A percentile compares a stretch with the other conserved stretches of the same genome.
phyloP scores from a whole-genome alignment of 148 eudicot genomes.

The Vaccinium darrowii region DNA sequence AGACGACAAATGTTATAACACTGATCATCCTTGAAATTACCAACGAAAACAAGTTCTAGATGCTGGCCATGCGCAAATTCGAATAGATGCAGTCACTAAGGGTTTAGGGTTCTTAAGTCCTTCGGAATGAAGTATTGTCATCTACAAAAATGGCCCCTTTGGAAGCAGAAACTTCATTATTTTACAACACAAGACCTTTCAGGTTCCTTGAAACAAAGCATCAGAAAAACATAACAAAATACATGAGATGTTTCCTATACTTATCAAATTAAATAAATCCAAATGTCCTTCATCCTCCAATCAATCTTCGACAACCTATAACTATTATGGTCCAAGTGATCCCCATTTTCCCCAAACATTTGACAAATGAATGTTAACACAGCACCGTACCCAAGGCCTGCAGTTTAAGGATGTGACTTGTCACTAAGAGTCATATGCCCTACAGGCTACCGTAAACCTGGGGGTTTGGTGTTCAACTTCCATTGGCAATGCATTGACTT shows the following conservation, averaged over 20 bases:
- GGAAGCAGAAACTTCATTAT: neutral
- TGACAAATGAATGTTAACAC: neutral
- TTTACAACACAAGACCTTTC: neutral
- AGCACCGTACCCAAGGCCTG: neutral
- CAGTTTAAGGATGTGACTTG: neutral
- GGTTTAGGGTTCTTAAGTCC: neutral
- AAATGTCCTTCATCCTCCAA: neutral
- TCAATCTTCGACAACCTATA: neutral
- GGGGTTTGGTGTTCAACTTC: neutral
- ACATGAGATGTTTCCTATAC: neutral
- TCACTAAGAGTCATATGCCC: neutral
- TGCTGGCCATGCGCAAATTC: neutral
- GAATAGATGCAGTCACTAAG: neutral
- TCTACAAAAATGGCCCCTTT: neutral
- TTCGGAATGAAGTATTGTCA: neutral
- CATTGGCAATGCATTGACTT: neutral
- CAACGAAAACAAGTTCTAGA: neutral
- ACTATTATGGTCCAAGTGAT: neutral
- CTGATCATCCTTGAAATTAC: neutral
- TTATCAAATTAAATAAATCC: no score
- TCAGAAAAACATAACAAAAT: neutral
- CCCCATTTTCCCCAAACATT: neutral
- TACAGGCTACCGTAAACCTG: neutral
- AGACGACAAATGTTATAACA: neutral
- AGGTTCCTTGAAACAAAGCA: neutral